Base-by-base conservation (phyloP, 495 filamentous ascomycete genomes). In the Penicillium alfredii region DNA sequence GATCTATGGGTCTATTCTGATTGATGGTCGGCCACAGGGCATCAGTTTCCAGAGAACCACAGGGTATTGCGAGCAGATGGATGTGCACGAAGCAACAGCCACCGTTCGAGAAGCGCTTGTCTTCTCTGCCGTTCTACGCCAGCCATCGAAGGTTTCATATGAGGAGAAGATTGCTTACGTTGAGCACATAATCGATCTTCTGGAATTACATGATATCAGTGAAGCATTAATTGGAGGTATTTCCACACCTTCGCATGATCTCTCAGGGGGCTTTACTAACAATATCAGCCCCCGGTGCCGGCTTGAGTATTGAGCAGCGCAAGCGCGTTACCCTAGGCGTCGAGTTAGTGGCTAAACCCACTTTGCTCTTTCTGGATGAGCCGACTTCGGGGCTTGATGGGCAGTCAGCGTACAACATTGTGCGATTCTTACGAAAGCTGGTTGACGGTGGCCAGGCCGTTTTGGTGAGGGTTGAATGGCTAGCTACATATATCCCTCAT, bases 261-360 rank as follows among this genome's bases (percentile, higher is more conserved):
- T 32, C 28, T 28, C n/a, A 28, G 28, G n/a, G n/a, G n/a, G n/a
- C n/a, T n/a, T 15, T 43, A 51, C 19, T 44, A 28, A 44, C 16
- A 9, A 8, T 0, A 15, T 18, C 4, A 62, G 59, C 77, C 1
- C 78, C 82, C 0, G 80, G 82, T 41, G 72, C 73, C 12, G 87
- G 87, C 13, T 68, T 93, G 12, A 86, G 84, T 16, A 86, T 92
- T 15, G 86, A 90, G 54, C 85, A 94, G 58, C 73, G 88, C 0
- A 95, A 95, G 56, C 80, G 86, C 27, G 84, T 93, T 1, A 92
- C 87, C 3, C 82, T 95, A 28, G 88, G 86, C 18, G 86, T 93
- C 33, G 78, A 83, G 51, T 60, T 83, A 3, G 77, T 77, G 1
- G 77, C 77, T 10, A 76, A 75, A n/a, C 79, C 79, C 0, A 78